Evolutionary conservation across 352 stramenopile species (phyloP), one percentile per base, ranked within the genome.

Genomic region (Blastocystis sp.): DNA sequence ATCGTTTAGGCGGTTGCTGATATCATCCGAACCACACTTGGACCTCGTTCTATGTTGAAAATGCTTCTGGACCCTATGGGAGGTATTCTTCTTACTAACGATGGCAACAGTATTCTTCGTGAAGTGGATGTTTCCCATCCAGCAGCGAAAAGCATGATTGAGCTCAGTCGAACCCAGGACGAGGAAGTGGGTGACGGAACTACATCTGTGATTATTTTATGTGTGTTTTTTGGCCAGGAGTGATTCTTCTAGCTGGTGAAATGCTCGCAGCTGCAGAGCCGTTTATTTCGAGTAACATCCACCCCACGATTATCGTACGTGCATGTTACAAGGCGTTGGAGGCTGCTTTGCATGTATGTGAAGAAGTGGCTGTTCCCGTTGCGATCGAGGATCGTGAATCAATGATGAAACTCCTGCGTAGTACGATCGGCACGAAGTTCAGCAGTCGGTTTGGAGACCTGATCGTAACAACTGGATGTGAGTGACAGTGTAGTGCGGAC

Each of bases 41-140:
- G 97, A 45, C 97, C 97, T 59, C 94, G 96, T 70, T 98, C 95
- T 62, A 99, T 99, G 97, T 93, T 98, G 87, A 98, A 98, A 93
- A 99, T 99, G 97, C 93, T 99, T 18, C 92, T 99, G 88, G 97
- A 99, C 93, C 96, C 96, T 39, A 99, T 99, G 96, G 97, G 97
- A 54, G 96, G 96, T 61, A 98, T 99, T 91, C 96, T 99, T 79
- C 98, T 99, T 92, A 99, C 97, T 61, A 99, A 99, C 92, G 97
- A 99, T 91, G 97, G 97, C 62, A 98, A 99, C 92, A 96, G 95
- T 80, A 99, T 99, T 90, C 92, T 99, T 39, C 94, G 97, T 34
- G 97, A 99, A 90, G 94, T 98, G 68, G 96, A 99, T 92, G 96
- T 98, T 61, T 96, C 94, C 18, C 96, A 98, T 92, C 96, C 96